Evolutionary conservation across 2,329 filamentous ascomycete species (phyloP), one percentile per base, ranked within the genome.

Genomic region (Fusarium sp.): DNA sequence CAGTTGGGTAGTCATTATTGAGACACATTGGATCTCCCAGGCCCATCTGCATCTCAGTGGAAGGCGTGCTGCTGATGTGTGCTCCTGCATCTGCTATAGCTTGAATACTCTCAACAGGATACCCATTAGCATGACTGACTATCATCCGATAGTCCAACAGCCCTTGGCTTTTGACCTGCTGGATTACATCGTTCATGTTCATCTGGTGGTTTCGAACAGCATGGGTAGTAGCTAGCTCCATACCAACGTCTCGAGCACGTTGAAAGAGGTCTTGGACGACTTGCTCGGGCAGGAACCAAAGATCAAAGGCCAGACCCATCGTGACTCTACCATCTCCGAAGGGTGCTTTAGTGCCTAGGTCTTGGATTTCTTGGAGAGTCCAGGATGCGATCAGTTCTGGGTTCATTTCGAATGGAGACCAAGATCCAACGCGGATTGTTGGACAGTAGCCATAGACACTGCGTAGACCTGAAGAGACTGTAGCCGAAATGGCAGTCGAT

Each of bases 1-100:
- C 61, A 2, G 2, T 7, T 0, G 47, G 63, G 1, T 64, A 32
- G 9, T 71, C 51, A 3, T 51, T 40, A 0, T 55, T 32, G 2
- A 71, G 24, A 8, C 68, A 71, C 2, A 71, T 24, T 0, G 68
- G 57, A 0, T 51, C 29, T 0, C 68, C 68, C 0, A 71, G 29
- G 0, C 54, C 45, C 68, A 71, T 71, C 3, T 66, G 66, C 20
- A 64, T 47, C 18, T 71, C 68, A 0, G 68, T 71, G 1, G 50
- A 64, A 3, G 68, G 68, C 1, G 68, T 71, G 5, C 38, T 54
- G 2, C 63, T 64, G 0, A 71, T 58, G 4, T 42, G 25, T 2
- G 68, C 45, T 18, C 43, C 57, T 3, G 59, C 29, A 9, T 68
- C 29, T 1, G 18, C 49, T 5, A 62, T 8, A 0, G 25, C 38